phyloP scores from a whole-genome alignment of 495 filamentous ascomycete species.

The Aspergillus sclerotiicarbonarius region DNA sequence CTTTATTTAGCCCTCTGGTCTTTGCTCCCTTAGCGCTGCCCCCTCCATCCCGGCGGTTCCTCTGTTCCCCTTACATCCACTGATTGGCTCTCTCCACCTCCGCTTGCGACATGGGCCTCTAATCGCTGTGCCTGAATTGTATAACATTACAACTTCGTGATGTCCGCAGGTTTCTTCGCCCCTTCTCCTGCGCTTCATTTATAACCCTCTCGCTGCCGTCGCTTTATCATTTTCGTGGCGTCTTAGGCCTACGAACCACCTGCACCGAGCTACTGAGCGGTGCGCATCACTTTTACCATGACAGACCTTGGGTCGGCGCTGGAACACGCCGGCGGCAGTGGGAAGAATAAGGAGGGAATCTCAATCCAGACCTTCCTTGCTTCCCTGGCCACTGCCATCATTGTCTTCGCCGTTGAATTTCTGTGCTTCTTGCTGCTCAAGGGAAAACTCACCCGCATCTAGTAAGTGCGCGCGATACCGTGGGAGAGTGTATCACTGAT shows the following conservation, averaged over 20 bases:
- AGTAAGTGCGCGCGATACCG: constrained; percentile 50
- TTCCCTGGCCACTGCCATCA: constrained; percentile 66
- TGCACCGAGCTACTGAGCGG: neutral
- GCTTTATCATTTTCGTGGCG: neutral
- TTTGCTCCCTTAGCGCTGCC: neutral
- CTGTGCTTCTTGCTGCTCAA: constrained; percentile 74
- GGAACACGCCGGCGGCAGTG: constrained; percentile 37
- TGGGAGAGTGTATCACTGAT: neutral
- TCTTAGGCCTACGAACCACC: neutral
- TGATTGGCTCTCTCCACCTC: neutral
- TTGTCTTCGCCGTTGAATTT: constrained; percentile 77
- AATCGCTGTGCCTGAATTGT: neutral
- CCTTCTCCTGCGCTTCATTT: neutral
- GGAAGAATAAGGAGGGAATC: constrained; percentile 46
- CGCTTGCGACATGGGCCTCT: neutral
- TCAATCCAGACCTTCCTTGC: constrained; percentile 64
- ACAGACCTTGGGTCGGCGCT: constrained; percentile 37
- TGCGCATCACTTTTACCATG: constrained; percentile 20
- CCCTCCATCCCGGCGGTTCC: neutral
- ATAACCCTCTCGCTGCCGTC: neutral
- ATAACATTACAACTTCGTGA: neutral
- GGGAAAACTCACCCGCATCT: constrained; percentile 77
- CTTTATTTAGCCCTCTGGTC: neutral
- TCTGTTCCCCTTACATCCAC: neutral
- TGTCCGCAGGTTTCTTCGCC: neutral